Evolutionary conservation across 768 basidiomycete species (phyloP).

Genomic region (Favolaschia claudopus): DNA sequence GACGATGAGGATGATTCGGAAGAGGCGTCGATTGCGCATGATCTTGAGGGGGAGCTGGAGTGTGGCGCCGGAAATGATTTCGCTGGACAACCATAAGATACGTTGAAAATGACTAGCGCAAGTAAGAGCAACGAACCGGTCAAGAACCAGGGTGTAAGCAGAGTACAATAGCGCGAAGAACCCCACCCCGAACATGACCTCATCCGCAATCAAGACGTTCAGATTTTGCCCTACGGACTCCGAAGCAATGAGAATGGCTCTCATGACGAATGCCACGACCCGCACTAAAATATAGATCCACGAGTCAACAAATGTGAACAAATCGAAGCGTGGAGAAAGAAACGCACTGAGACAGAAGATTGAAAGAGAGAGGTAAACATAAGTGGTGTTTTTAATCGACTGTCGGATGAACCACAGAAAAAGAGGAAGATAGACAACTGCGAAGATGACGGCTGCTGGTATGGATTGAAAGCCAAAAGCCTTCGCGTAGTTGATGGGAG

Average conservation of each 20-base stretch:
- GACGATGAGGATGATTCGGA: slow-evolving; percentile 35
- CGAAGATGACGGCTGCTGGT: slow-evolving; percentile 44
- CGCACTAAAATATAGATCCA: slow-evolving; percentile 41
- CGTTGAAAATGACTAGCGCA: neutral
- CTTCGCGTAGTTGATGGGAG: slow-evolving; percentile 41
- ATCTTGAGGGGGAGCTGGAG: slow-evolving; percentile 20
- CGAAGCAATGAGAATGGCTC: slow-evolving; percentile 32
- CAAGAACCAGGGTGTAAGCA: slow-evolving; percentile 41
- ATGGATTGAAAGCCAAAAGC: slow-evolving; percentile 42
- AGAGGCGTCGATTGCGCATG: slow-evolving; percentile 39
- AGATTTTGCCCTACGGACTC: neutral
- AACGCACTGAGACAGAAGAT: no score
- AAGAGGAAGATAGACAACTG: slow-evolving; percentile 42
- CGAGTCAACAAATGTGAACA: no score
- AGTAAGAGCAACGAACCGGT: slow-evolving; percentile 32
- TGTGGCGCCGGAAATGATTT: neutral
- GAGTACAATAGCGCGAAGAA: slow-evolving; percentile 44
- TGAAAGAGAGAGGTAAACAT: slow-evolving; percentile 41
- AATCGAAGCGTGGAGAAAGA: no score
- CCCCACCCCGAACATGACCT: slow-evolving; percentile 40
- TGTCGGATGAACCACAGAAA: slow-evolving; percentile 38
- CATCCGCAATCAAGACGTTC: slow-evolving; percentile 16
- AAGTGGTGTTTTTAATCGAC: slow-evolving; percentile 40
- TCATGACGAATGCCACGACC: slow-evolving; percentile 46
- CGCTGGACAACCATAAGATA: neutral